Percentiles rank a stretch among this genome's conserved stretches.
Evolutionary conservation across 2,329 filamentous ascomycete species (phyloP).

Genomic region (Fusarium musae): DNA sequence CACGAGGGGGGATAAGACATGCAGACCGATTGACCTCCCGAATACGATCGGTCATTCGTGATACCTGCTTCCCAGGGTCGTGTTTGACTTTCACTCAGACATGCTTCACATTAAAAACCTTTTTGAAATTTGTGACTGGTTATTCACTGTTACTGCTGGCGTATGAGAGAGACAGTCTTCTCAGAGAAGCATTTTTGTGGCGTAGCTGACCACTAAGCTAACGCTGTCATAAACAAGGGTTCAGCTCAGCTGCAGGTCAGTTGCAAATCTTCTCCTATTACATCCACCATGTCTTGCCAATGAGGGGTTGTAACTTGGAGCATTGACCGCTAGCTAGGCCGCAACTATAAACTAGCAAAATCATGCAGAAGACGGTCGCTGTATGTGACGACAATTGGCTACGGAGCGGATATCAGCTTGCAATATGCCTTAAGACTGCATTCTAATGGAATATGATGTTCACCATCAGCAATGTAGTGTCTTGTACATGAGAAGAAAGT

Average conservation of each 20-base stretch:
- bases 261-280: not conserved
- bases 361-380: not conserved
- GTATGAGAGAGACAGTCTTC: not conserved
- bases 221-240: not conserved
- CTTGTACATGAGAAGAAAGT: not conserved
- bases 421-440: accelerated
- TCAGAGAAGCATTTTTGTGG: not conserved
- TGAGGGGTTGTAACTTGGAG: not conserved
- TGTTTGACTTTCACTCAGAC: not conserved
- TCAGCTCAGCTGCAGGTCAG: not conserved
- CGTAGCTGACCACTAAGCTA: not conserved
- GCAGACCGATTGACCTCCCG: not conserved
- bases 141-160: too few relatives aligned
- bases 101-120: not conserved
- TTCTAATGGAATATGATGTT: not conserved
- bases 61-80: accelerated
- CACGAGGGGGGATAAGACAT: not conserved
- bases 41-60: not conserved
- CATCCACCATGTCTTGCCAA: not conserved
- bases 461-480: not conserved
- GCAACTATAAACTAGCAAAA: not conserved
- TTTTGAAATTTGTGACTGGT: accelerated
- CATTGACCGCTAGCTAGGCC: not conserved
- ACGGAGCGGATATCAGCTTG: not conserved
- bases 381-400: not conserved